phyloP scores from a whole-genome alignment of 257 asterid species.

The Petunia axillaris region DNA sequence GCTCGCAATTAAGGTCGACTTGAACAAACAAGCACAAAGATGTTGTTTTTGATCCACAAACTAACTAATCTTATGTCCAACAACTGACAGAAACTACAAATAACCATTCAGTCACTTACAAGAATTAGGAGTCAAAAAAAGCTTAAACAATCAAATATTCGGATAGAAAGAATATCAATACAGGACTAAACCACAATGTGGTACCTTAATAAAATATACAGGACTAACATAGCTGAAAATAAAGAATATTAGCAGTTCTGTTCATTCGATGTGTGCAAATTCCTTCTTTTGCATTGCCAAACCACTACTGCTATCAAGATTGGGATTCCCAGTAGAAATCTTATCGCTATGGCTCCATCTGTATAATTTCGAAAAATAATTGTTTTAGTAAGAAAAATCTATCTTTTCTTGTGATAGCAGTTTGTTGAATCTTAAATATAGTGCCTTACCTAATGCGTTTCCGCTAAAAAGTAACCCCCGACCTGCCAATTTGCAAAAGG shows the following conservation, averaged over 20 bases:
- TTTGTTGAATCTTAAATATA: not conserved
- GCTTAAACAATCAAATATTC: not conserved
- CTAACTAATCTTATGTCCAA: not conserved
- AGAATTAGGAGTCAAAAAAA: not conserved
- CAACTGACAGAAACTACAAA: not conserved
- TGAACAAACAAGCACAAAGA: too few species aligned
- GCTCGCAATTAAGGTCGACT: too few species aligned
- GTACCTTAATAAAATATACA: too few species aligned
- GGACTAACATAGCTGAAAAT: not conserved
- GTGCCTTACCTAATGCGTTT: slow-evolving; percentile 12
- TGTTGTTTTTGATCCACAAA: too few species aligned
- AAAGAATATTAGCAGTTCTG: slow-evolving; percentile 1
- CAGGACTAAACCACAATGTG: too few species aligned
- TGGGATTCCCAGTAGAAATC: slow-evolving; percentile 43
- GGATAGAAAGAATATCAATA: too few species aligned
- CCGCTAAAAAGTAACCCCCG: not conserved
- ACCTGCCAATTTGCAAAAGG: not conserved
- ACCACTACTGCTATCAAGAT: slow-evolving; percentile 39
- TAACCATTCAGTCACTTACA: not conserved
- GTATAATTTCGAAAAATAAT: not conserved
- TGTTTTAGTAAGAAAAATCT: not conserved
- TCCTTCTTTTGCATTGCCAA: slow-evolving; percentile 36
- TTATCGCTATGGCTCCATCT: slow-evolving; percentile 18
- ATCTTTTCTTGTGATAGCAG: not conserved
- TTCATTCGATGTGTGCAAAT: slow-evolving; percentile 21